A percentile compares a stretch with the other conserved stretches of the same genome.
Evolutionary conservation across 345 rosid genomes (phyloP).

Genomic region (Murraya koenigii): DNA sequence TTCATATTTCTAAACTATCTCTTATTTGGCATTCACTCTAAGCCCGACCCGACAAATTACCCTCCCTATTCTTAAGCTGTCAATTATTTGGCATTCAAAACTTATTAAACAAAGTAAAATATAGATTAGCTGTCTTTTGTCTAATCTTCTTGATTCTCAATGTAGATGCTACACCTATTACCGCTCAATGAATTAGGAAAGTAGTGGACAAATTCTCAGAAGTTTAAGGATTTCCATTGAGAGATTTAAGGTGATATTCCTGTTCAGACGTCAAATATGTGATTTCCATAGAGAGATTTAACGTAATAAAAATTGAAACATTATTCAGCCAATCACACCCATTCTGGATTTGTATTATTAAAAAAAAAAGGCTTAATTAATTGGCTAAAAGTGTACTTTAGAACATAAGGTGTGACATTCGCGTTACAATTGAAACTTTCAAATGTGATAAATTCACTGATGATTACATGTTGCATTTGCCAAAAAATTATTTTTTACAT

Average conservation of each 20-base stretch:
- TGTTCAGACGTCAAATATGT: not conserved
- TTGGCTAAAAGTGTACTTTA: not conserved
- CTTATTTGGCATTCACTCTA: too few relatives aligned
- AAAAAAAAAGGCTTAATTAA: too few relatives aligned
- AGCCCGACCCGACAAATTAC: too few relatives aligned
- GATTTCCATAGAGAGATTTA: too few relatives aligned
- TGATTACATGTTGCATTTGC: constrained; percentile 2
- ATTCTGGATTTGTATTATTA: not conserved
- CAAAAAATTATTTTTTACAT: constrained; percentile 20
- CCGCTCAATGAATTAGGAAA: not conserved
- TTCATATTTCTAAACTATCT: too few relatives aligned
- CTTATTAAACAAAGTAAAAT: too few relatives aligned
- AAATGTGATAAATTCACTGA: constrained; percentile 4
- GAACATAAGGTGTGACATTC: not conserved
- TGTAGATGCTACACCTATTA: not conserved
- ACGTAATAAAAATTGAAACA: too few relatives aligned
- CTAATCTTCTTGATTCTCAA: not conserved
- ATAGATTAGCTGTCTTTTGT: not conserved
- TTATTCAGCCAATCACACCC: not conserved
- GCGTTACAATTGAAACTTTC: constrained; percentile 6
- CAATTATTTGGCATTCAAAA: too few relatives aligned
- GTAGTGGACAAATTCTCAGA: not conserved
- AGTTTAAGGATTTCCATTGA: not conserved
- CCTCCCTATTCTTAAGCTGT: too few relatives aligned
- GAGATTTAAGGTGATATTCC: not conserved